These are phyloP conservation scores for Trapa incisa DNA, from an alignment of 345 rosid species.

Conservation along the genomic window DNA sequence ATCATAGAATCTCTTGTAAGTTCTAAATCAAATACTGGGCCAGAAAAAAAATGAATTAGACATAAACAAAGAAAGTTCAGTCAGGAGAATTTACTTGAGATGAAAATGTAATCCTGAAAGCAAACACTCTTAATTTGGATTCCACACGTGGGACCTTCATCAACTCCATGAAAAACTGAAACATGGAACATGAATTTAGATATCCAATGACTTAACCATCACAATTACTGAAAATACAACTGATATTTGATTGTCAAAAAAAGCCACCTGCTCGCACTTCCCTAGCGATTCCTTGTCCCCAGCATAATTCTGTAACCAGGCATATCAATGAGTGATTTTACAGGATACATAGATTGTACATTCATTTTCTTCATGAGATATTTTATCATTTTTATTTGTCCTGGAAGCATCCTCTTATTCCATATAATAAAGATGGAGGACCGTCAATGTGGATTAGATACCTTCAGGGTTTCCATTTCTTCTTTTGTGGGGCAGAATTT, in stretches of 20 bases:
- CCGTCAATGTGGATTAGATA: conserved; percentile 12
- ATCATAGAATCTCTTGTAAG: background rate
- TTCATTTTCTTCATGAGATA: background rate
- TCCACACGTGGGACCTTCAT: conserved; percentile 97
- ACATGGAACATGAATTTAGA: conserved; percentile 15
- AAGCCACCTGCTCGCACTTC: conserved; percentile 85
- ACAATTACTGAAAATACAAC: conserved; percentile 7
- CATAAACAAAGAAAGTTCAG: background rate
- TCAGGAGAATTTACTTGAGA: conserved; percentile 44
- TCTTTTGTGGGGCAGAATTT: conserved; percentile 96
- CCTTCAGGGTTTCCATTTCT: conserved; percentile 86
- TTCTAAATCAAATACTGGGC: background rate
- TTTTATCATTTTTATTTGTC: background rate
- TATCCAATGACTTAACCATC: background rate
- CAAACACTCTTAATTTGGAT: conserved; percentile 90
- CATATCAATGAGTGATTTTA: background rate
- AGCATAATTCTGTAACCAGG: conserved; percentile 53
- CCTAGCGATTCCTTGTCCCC: conserved; percentile 91
- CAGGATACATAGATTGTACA: background rate
- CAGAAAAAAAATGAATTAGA: background rate
- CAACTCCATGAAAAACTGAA: conserved; percentile 85
- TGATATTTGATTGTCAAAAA: conserved; percentile 9
- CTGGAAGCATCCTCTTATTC: background rate
- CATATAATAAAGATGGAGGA: conserved; percentile 4
- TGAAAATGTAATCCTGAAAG: conserved; percentile 77